A percentile compares a stretch with the other conserved stretches of the same genome.
phyloP scores from a whole-genome alignment of 169 alveolate species.

The Condylostoma magnum region DNA sequence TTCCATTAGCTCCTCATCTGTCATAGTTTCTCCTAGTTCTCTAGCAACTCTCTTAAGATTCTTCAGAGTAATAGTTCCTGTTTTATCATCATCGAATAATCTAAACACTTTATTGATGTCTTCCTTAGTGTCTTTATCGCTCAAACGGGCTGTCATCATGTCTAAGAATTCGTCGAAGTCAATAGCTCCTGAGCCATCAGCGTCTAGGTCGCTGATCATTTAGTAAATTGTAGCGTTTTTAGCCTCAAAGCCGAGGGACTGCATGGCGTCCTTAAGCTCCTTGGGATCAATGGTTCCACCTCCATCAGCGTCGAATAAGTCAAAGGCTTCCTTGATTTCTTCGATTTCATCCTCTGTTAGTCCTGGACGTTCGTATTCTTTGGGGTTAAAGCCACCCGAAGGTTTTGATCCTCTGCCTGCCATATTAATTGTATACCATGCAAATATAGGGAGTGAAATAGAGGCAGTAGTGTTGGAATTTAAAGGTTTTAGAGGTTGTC shows the following conservation, averaged over 20 bases:
- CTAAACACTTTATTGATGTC: slow-evolving; percentile 97
- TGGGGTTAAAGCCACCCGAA: slow-evolving; percentile 14
- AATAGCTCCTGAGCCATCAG: slow-evolving; percentile 94
- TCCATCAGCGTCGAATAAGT: slow-evolving; percentile 81
- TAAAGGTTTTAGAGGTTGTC: too few relatives aligned
- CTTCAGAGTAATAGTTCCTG: slow-evolving; percentile 93
- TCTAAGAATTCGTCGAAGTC: slow-evolving; percentile 97
- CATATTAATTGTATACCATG: neutral
- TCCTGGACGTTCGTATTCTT: slow-evolving; percentile 75
- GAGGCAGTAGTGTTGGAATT: too few relatives aligned
- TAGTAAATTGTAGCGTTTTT: slow-evolving; percentile 97
- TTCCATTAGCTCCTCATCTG: slow-evolving; percentile 97
- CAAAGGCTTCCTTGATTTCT: slow-evolving; percentile 81
- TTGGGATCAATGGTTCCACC: slow-evolving; percentile 79
- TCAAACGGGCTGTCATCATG: slow-evolving; percentile 95
- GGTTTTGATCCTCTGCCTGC: slow-evolving; percentile 12
- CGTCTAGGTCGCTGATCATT: slow-evolving; percentile 97
- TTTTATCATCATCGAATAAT: slow-evolving; percentile 96
- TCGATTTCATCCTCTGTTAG: slow-evolving; percentile 82
- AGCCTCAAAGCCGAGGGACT: slow-evolving; percentile 72
- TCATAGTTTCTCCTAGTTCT: slow-evolving; percentile 97
- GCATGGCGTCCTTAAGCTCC: slow-evolving; percentile 83
- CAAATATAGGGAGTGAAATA: too few relatives aligned
- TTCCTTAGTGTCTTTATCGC: slow-evolving; percentile 97
- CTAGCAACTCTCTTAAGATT: slow-evolving; percentile 96